phyloP scores from a whole-genome alignment of 2,329 filamentous ascomycete genomes.

The Chaetomium sp. region DNA sequence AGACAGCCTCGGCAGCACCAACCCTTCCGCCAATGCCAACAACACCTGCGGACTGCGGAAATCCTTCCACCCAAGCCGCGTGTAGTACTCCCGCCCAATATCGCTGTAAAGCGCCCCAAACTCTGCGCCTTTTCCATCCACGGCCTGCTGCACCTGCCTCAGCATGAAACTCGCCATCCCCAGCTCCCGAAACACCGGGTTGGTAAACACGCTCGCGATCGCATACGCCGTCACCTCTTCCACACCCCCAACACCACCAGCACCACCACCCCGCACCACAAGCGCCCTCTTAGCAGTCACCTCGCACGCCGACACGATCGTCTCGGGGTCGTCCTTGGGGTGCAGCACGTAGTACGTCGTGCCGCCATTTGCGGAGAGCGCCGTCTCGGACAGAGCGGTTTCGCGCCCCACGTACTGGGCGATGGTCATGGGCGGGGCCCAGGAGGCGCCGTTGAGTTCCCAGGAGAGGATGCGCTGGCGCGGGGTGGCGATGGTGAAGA shows the following conservation, averaged over 20 bases:
- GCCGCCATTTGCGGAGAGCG: slow-evolving; percentile 22
- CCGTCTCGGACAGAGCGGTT: slow-evolving; percentile 23
- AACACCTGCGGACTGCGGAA: slow-evolving; percentile 28
- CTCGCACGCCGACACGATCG: slow-evolving; percentile 32
- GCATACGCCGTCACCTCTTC: slow-evolving; percentile 22
- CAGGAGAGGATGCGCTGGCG: slow-evolving; percentile 26
- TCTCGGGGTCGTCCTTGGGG: slow-evolving; percentile 21
- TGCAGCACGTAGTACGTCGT: slow-evolving; percentile 30
- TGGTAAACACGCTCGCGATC: slow-evolving; percentile 33
- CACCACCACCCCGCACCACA: slow-evolving; percentile 2
- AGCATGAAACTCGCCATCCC: slow-evolving; percentile 33
- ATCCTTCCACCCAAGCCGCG: slow-evolving; percentile 31
- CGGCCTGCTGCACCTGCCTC: slow-evolving; percentile 25
- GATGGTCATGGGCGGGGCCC: slow-evolving; percentile 27
- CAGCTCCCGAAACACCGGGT: slow-evolving; percentile 27
- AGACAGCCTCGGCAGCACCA: not conserved
- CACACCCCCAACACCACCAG: not conserved
- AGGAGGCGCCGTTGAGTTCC: slow-evolving; percentile 29
- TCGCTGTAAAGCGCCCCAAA: slow-evolving; percentile 33
- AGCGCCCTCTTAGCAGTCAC: slow-evolving; percentile 24
- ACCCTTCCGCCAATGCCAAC: slow-evolving; percentile 20
- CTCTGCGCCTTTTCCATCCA: slow-evolving; percentile 25
- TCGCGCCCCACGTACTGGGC: slow-evolving; percentile 28
- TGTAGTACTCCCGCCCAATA: slow-evolving; percentile 27
- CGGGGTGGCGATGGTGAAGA: slow-evolving; percentile 27